phyloP scores from a whole-genome alignment of 768 basidiomycete genomes.

The Myochromella boudieri region DNA sequence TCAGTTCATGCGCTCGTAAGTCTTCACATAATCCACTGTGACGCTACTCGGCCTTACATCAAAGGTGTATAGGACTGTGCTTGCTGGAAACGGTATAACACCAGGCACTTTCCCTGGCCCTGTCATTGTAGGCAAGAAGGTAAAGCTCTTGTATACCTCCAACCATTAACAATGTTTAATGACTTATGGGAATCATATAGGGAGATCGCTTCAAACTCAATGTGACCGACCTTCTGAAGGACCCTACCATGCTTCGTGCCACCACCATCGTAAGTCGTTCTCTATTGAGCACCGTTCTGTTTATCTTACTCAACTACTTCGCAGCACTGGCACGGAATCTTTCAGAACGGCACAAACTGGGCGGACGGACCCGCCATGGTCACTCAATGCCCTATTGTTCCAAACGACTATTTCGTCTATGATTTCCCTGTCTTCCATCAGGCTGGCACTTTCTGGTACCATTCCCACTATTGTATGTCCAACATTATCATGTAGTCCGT shows the following conservation, averaged over 20 bases:
- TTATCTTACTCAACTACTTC: background rate
- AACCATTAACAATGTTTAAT: background rate
- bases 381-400: background rate
- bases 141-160: background rate
- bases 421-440: no score
- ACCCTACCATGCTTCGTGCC: no score
- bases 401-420: no score
- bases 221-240: background rate
- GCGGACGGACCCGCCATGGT: background rate
- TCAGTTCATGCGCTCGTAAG: constrained; percentile 41
- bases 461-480: no score
- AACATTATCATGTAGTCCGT: background rate
- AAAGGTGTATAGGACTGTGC: constrained; percentile 19
- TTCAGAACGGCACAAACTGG: background rate
- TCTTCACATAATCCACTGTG: background rate
- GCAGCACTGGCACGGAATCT: background rate
- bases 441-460: no score
- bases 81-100: constrained; percentile 21
- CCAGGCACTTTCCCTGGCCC: constrained; percentile 25
- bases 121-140: constrained; percentile 26
- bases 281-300: background rate
- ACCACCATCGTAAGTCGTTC: no score
- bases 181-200: background rate
- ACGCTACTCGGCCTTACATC: background rate
- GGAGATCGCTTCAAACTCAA: background rate